Conservation (phyloP, 495 filamentous ascomycete genomes). For the Aspergillus ostianus region DNA sequence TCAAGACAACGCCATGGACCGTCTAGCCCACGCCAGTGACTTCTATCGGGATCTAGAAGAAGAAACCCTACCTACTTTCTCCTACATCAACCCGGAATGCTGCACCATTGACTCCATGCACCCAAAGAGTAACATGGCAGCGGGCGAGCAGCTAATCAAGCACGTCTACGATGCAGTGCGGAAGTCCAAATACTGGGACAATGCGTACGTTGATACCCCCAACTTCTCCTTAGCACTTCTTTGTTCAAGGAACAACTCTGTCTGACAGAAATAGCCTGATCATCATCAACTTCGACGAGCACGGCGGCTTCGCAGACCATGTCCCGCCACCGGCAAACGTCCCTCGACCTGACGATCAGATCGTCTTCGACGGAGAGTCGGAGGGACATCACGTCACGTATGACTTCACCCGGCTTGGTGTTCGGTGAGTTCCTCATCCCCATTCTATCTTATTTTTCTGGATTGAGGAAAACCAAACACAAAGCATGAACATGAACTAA, state of each 20-base stretch:
- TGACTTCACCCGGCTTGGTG: slow-evolving; percentile 46
- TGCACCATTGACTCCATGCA: slow-evolving; percentile 47
- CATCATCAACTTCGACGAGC: slow-evolving; percentile 51
- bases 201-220: slow-evolving; percentile 28
- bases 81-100: slow-evolving; percentile 50
- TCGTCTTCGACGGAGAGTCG: slow-evolving; percentile 37
- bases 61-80: slow-evolving; percentile 44
- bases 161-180: slow-evolving; percentile 48
- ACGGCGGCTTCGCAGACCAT: slow-evolving; percentile 48
- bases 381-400: slow-evolving; percentile 39
- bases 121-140: slow-evolving; percentile 41
- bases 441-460: not conserved
- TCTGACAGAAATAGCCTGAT: slow-evolving; percentile 28
- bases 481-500: not conserved
- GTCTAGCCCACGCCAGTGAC: slow-evolving; percentile 36
- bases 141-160: slow-evolving; percentile 49
- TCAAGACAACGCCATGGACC: slow-evolving; percentile 40
- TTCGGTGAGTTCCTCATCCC: slow-evolving; percentile 28
- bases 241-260: not conserved
- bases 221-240: no score
- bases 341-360: slow-evolving; percentile 34
- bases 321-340: slow-evolving; percentile 42
- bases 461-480: not conserved
- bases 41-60: slow-evolving; percentile 46
- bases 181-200: slow-evolving; percentile 42